Percentiles rank a stretch among this genome's conserved stretches.
phyloP scores from a whole-genome alignment of 202 grass and related monocot genomes.

The Saccharum hybrid region DNA sequence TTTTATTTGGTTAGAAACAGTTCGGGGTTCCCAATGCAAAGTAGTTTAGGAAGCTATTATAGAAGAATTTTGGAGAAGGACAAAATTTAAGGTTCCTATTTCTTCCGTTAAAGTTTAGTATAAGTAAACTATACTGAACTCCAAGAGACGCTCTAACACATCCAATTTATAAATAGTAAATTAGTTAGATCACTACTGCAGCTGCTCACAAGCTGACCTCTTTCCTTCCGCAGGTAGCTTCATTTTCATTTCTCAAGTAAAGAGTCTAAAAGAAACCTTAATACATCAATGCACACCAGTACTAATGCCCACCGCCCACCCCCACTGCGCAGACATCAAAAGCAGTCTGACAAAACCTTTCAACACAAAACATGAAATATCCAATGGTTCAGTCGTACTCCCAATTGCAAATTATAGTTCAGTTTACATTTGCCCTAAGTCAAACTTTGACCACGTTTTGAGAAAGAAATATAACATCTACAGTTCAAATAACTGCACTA shows the following conservation, averaged over 20 bases:
- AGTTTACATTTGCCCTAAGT: not conserved
- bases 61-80: not conserved
- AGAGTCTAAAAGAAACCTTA: slow-evolving; percentile 23
- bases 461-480: slow-evolving; percentile 5
- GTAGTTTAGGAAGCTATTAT: not conserved
- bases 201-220: not conserved
- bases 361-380: slow-evolving; percentile 1
- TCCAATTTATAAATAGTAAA: not conserved
- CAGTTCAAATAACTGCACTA: not conserved
- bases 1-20: not conserved
- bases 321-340: not conserved
- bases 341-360: not conserved
- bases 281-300: too few species aligned
- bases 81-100: not conserved
- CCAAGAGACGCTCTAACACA: not conserved
- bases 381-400: slow-evolving; percentile 1
- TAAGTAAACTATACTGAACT: not conserved
- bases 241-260: slow-evolving; percentile 18
- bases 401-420: not conserved
- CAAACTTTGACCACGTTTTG: not conserved
- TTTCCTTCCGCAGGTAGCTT: not conserved
- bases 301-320: not conserved
- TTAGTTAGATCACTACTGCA: too few species aligned
- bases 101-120: not conserved
- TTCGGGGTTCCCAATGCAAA: not conserved